These are phyloP conservation scores for Trapa incisa DNA, from an alignment of 345 rosid genomes.

Conservation along the genomic window DNA sequence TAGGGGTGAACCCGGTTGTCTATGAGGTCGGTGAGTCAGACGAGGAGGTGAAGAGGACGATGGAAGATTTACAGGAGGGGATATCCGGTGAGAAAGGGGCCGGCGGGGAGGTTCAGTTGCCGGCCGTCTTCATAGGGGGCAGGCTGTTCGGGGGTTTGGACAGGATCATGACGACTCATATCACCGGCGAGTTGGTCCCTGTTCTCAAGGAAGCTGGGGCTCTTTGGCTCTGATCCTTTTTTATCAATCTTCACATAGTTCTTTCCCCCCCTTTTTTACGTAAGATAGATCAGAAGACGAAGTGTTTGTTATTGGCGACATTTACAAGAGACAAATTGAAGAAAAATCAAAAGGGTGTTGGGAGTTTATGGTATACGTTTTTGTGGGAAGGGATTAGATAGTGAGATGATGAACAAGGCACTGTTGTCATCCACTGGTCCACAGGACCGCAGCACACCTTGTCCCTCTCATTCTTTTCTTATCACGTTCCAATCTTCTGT, in stretches of 20 bases:
- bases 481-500: no score
- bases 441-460: no score
- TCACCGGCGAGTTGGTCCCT: slow-evolving; percentile 72
- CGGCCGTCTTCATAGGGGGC: slow-evolving; percentile 83
- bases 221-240: slow-evolving; percentile 59
- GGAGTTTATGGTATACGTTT: no score
- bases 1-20: slow-evolving; percentile 74
- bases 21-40: slow-evolving; percentile 57
- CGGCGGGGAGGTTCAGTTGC: slow-evolving; percentile 36
- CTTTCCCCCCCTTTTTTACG: not conserved
- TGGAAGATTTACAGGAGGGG: slow-evolving; percentile 24
- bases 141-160: slow-evolving; percentile 82
- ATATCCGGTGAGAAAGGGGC: not conserved
- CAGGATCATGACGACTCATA: slow-evolving; percentile 87
- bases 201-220: slow-evolving; percentile 83
- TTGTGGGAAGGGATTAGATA: no score
- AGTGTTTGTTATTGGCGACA: no score
- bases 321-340: no score
- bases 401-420: no score
- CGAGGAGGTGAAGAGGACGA: slow-evolving; percentile 16
- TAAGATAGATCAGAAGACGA: no score
- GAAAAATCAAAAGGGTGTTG: no score
- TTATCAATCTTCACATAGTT: not conserved
- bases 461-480: no score
- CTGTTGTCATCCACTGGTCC: no score